Evolutionary conservation across 1,284 basidiomycete species (phyloP), one percentile per base, ranked within the genome.

Genomic region (Rhizoctonia solani): DNA sequence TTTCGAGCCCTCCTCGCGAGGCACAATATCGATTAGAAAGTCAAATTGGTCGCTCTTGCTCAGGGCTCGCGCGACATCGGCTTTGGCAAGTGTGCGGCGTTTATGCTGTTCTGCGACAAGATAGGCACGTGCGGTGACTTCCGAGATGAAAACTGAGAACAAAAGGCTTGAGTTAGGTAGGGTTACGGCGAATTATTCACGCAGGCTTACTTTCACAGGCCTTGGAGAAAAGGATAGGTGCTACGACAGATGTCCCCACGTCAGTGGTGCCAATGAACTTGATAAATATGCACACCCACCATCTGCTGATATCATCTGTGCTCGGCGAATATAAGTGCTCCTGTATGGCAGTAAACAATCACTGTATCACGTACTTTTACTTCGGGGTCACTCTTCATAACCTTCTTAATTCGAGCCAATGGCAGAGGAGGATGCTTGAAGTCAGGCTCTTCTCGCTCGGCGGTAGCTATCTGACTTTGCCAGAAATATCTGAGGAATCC

Each of bases 301-400:
- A 78, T 96, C 94, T 56, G 93, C 92, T 68, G 93, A 92, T 73
- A 97, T 96, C 94, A 96, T 97, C 93, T 95, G 19, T 16, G 42
- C 6, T 1, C 14, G 44, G 1, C 23, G 32, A 19, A 39, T 39
- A 39, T 16, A 39, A 8, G 9, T 39, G 37, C 37, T 39, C 8
- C 37, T 39, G 37, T 8, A 42, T 29, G 34, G 41, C 49, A 11
- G 8, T 32, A 30, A 54, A 32, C 19, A 39, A 39, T 8, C n/a
- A 16, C 16, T 39, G 6, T 11, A 30, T 29, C 14, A 76, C 85
- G 74, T 75, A 93, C 93, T 82, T 93, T 94, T 71, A 97, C 93
- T 73, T 96, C 93, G 23, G 93, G 93, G 80, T 97, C 94, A 76
- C 89, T 94, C 83, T 97, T 97, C 92, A 97, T 97, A 71, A 97